These are phyloP conservation scores for Cystobasidium sp. DNA, from an alignment of 1,284 basidiomycete genomes.

Conservation along the genomic window DNA sequence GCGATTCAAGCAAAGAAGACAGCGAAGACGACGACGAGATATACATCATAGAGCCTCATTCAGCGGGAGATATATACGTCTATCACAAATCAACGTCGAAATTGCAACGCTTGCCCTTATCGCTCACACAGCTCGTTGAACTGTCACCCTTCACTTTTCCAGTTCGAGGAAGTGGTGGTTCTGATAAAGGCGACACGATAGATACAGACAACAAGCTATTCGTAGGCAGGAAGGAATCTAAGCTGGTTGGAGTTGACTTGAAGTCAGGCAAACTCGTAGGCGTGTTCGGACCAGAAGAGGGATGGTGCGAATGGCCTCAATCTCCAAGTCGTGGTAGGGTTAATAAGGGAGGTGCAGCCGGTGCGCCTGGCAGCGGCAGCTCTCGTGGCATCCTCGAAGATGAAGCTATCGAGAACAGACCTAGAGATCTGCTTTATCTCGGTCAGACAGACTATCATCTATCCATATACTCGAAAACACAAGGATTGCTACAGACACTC, in stretches of 20 bases:
- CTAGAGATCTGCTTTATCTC: constrained; percentile 66
- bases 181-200: neutral
- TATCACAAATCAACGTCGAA: constrained; percentile 44
- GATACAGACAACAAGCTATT: constrained; percentile 75
- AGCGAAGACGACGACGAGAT: constrained; percentile 65
- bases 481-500: constrained; percentile 67
- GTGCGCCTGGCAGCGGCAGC: constrained; percentile 8
- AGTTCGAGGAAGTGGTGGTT: neutral
- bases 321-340: constrained; percentile 16
- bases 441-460: constrained; percentile 67
- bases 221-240: constrained; percentile 82
- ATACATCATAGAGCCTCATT: constrained; percentile 88
- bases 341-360: constrained; percentile 1
- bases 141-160: constrained; percentile 80
- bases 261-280: constrained; percentile 80
- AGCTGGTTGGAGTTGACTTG: constrained; percentile 75
- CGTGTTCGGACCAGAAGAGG: constrained; percentile 66
- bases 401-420: constrained; percentile 51
- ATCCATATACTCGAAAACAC: constrained; percentile 55
- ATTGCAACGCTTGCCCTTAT: constrained; percentile 78
- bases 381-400: constrained; percentile 40
- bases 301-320: constrained; percentile 72
- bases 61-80: constrained; percentile 75
- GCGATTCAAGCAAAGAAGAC: neutral
- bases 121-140: constrained; percentile 83